Percentiles rank a stretch among this genome's conserved stretches.
Evolutionary conservation across 176 grass and related monocot species (phyloP).

Genomic region (Zea mays): Zm-B73-REFERENCE-NAM-5.0 NC_050105.1:70815001-70815500

Average conservation of each 20-base stretch:
- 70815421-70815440: neutral
- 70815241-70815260: constrained; percentile 8
- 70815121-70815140: neutral
- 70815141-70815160: neutral
- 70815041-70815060: too few relatives aligned
- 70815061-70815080: too few relatives aligned
- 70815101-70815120: too few relatives aligned
- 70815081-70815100: too few relatives aligned
- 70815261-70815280: neutral
- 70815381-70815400: neutral
- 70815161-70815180: neutral
- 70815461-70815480: neutral
- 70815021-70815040: too few relatives aligned
- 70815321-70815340: neutral
- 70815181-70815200: constrained; percentile 20
- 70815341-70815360: neutral
- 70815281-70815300: neutral
- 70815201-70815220: neutral
- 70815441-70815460: constrained; percentile 9
- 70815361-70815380: neutral
- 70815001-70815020: too few relatives aligned
- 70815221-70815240: neutral
- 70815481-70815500: too few relatives aligned
- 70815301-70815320: neutral
- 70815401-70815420: constrained; percentile 32